Evolutionary conservation across 495 filamentous ascomycete genomes (phyloP).

Genomic region (Bryoglossum gracile): DNA sequence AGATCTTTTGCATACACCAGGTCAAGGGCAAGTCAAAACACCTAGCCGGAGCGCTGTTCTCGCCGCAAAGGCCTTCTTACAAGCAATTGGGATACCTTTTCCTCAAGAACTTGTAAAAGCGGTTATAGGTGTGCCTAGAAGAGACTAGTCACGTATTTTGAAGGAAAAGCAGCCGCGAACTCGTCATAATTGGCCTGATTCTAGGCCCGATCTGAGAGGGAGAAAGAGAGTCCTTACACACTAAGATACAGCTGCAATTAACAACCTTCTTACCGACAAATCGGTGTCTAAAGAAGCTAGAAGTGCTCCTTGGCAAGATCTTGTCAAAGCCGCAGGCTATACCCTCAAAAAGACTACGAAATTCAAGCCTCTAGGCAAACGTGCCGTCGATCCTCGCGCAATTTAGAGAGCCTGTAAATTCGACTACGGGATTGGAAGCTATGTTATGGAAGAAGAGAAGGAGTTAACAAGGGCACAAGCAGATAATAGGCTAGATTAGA

Average conservation of each 20-base stretch:
- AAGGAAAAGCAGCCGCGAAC: slow-evolving; percentile 2
- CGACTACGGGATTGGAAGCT: background rate
- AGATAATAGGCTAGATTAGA: background rate
- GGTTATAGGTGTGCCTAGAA: slow-evolving; percentile 1
- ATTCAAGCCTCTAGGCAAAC: background rate
- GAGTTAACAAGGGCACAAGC: background rate
- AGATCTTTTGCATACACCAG: slow-evolving; percentile 1
- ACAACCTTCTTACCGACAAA: background rate
- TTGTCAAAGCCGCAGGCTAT: background rate
- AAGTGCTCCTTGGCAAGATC: slow-evolving; percentile 1
- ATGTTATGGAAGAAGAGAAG: background rate
- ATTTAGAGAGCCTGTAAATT: background rate
- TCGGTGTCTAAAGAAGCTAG: slow-evolving; percentile 1
- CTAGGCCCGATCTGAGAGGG: slow-evolving; percentile 3
- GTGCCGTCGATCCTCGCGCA: background rate
- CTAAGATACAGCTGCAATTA: background rate
- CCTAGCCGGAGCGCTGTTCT: background rate
- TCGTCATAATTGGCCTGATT: slow-evolving; percentile 7
- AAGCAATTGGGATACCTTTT: background rate
- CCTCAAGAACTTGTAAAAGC: background rate
- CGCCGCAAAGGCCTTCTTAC: background rate
- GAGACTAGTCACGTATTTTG: slow-evolving; percentile 8
- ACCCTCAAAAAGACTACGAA: background rate
- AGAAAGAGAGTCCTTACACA: slow-evolving; percentile 8
- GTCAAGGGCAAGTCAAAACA: background rate